phyloP scores from a whole-genome alignment of 768 basidiomycete species.

The Russula earlei region DNA sequence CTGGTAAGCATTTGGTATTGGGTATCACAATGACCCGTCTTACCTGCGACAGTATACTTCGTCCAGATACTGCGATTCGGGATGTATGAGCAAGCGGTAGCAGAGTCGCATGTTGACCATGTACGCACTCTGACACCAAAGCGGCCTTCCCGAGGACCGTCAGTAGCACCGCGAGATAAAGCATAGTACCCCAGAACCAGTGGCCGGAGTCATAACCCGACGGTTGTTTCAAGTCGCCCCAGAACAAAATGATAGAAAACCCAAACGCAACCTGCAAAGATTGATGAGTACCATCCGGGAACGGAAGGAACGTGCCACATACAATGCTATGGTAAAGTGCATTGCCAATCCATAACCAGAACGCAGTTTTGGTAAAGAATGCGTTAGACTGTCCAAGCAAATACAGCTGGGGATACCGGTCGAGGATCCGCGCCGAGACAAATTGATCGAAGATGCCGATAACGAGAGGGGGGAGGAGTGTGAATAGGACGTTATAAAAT shows the following conservation, averaged over 20 bases:
- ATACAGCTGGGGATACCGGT: conserved; percentile 95
- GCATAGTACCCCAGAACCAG: conserved; percentile 97
- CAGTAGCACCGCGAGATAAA: conserved; percentile 89
- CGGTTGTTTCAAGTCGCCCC: conserved; percentile 80
- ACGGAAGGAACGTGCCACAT: conserved; percentile 24
- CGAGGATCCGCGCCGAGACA: conserved; percentile 91
- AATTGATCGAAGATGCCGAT: conserved; percentile 99
- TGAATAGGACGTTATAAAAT: conserved; percentile 93
- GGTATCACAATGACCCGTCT: conserved; percentile 23
- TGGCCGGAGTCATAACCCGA: conserved; percentile 82
- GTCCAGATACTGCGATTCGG: conserved; percentile 77
- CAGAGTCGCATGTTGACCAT: neutral
- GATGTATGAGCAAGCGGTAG: conserved; percentile 7
- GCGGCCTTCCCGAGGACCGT: conserved; percentile 98
- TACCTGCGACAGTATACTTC: conserved; percentile 92
- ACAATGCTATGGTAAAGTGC: conserved; percentile 87
- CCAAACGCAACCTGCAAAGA: conserved; percentile 64
- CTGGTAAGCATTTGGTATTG: neutral
- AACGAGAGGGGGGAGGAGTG: conserved; percentile 90
- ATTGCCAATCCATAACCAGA: conserved; percentile 88
- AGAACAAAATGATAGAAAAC: conserved; percentile 85
- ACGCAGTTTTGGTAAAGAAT: conserved; percentile 85
- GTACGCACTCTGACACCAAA: conserved; percentile 87
- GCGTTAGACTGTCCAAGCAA: conserved; percentile 88
- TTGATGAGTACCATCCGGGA: neutral